These are phyloP conservation scores for Rhodotorula diobovata DNA, from an alignment of 768 basidiomycete species.

Conservation along the genomic window DNA sequence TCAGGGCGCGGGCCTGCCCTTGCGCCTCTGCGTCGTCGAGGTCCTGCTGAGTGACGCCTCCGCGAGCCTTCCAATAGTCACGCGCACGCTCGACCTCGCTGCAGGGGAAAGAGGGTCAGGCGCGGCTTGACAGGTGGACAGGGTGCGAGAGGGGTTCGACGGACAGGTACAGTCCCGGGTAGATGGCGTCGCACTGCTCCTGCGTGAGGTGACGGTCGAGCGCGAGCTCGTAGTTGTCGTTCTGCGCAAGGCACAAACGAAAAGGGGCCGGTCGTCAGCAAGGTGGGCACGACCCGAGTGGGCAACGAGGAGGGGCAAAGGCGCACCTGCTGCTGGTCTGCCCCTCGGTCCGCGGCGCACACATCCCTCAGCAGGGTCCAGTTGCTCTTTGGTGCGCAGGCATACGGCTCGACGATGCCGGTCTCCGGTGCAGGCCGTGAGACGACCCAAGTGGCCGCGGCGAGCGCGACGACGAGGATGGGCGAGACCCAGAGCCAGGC, in stretches of 20 bases:
- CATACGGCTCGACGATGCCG: constrained; percentile 23
- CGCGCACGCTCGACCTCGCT: constrained; percentile 30
- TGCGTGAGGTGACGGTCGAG: constrained; percentile 22
- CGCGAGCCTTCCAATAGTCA: constrained; percentile 16
- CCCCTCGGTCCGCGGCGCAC: not conserved
- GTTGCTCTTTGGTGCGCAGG: constrained; percentile 3
- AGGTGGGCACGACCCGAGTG: too few species aligned
- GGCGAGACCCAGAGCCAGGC: constrained; percentile 26
- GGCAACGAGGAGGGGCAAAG: too few species aligned
- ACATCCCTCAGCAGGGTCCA: constrained; percentile 4
- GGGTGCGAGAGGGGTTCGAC: not conserved
- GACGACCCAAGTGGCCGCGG: not conserved
- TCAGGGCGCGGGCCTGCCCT: constrained; percentile 29
- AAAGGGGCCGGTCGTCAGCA: not conserved
- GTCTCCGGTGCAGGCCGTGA: not conserved
- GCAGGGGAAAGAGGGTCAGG: not conserved
- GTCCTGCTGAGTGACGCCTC: constrained; percentile 20
- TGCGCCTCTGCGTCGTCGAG: constrained; percentile 25
- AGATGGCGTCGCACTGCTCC: constrained; percentile 27
- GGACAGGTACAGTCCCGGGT: constrained; percentile 30
- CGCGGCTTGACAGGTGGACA: not conserved
- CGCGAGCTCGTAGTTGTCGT: constrained; percentile 12
- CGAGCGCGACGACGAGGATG: constrained; percentile 10
- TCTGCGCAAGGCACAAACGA: not conserved
- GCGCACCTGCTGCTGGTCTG: not conserved